Evolutionary conservation across 306 rosid genomes (phyloP), one percentile per base, ranked within the genome.

Genomic region (Benincasa hispida): DNA sequence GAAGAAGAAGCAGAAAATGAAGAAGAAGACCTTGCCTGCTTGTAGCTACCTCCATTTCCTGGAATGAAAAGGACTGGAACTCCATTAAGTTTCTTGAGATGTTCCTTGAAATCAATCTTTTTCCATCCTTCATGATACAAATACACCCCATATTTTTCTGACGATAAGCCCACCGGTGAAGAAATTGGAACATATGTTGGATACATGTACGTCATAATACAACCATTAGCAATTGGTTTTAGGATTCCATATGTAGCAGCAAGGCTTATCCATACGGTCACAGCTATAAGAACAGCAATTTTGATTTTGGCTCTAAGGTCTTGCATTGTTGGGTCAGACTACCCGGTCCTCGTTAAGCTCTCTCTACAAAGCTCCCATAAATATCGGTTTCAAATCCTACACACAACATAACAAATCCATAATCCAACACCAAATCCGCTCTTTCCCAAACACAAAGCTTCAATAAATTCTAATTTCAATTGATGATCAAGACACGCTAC

Each of bases 61-160:
- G 99, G 99, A 83, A 95, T 91, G 76, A 92, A 92, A 83, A 95
- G 99, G 68, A 92, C 91, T 0, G 99, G 98, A 66, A 90, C 79
- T 10, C 99, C 99, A 73, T 84, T 85, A 22, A 95, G 96, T 89
- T 88, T 92, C 81, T 87, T 87, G 10, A 90, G 83, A 82, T 92
- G 96, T 88, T 95, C 93, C 82, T 84, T 84, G 65, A 83, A 89
- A 82, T 95, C 97, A 34, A 92, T 92, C 91, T 86, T 84, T 73
- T 86, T 92, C 99, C 99, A 95, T 3, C 99, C 99, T 81, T 95
- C 99, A 25, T 95, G 97, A 86, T 95, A 95, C 89, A 95, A 82
- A 78, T 87, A 87, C 80, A 95, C 78, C 12, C 90, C 91, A 78
- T 95, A 95, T 86, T 92, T 95, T 62, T 77, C 84, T 2, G 90